A percentile compares a stretch with the other conserved stretches of the same genome.
These are phyloP conservation scores for Serendipita sp. DNA, from an alignment of 1,284 basidiomycete species.

Conservation along the genomic window DNA sequence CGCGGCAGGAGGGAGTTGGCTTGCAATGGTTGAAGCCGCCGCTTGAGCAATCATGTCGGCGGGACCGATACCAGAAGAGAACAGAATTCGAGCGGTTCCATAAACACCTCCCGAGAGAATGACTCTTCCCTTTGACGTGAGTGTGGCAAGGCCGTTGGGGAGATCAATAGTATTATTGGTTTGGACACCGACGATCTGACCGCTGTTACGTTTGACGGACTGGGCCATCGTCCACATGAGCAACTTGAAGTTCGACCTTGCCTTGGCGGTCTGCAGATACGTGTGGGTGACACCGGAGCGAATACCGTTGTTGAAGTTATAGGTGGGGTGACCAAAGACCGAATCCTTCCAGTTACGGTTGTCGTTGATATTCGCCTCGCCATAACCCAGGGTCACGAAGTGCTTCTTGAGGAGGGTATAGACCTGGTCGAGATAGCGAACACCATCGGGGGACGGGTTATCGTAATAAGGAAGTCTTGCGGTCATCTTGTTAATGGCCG, in stretches of 20 bases:
- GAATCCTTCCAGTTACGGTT: conserved; percentile 43
- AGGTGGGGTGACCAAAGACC: conserved; percentile 42
- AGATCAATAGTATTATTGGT: conserved; percentile 45
- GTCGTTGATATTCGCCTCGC: conserved; percentile 39
- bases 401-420: conserved; percentile 31
- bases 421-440: conserved; percentile 41
- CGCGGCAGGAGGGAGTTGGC: conserved; percentile 32
- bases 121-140: conserved; percentile 44
- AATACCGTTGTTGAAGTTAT: conserved; percentile 41
- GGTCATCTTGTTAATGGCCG: conserved; percentile 35
- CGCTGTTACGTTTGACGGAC: conserved; percentile 43
- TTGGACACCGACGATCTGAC: conserved; percentile 41
- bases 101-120: conserved; percentile 43
- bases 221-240: conserved; percentile 34
- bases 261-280: conserved; percentile 40
- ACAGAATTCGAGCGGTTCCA: conserved; percentile 44
- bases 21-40: conserved; percentile 30
- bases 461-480: conserved; percentile 43
- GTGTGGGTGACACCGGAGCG: conserved; percentile 45
- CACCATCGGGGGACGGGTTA: conserved; percentile 44
- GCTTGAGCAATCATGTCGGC: conserved; percentile 42
- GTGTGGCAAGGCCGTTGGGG: conserved; percentile 37
- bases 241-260: conserved; percentile 40
- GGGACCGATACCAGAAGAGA: conserved; percentile 49
- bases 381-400: conserved; percentile 34